A percentile compares a stretch with the other conserved stretches of the same genome.
Evolutionary conservation across 2,329 filamentous ascomycete species (phyloP).

Genomic region (Ilyonectria destructans): DNA sequence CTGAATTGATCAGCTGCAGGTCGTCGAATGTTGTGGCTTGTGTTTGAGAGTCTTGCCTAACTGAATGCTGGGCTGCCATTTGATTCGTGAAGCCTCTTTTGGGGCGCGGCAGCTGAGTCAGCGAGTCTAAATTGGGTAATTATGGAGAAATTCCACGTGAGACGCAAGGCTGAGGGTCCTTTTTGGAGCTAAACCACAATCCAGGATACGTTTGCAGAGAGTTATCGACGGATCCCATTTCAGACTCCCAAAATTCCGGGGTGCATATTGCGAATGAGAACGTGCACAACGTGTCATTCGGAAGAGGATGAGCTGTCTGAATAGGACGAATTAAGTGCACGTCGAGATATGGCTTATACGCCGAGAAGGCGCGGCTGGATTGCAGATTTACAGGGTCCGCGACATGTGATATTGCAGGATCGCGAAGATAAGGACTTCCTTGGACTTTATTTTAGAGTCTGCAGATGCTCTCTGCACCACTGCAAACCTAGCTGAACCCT

Average conservation of each 20-base stretch:
- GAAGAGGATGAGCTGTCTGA: neutral
- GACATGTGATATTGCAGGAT: conserved; percentile 37
- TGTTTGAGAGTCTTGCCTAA: conserved; percentile 21
- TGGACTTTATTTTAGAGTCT: neutral
- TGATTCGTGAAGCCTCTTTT: conserved; percentile 23
- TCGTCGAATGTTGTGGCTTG: neutral
- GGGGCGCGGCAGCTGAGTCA: conserved; percentile 44
- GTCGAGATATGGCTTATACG: conserved; percentile 1
- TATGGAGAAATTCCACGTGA: conserved; percentile 51
- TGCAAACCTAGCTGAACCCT: neutral
- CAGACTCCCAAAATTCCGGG: neutral
- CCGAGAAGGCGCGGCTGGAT: conserved; percentile 34
- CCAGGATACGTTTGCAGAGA: conserved; percentile 18
- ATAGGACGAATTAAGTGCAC: neutral
- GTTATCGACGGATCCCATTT: conserved; percentile 3
- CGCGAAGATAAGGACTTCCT: neutral
- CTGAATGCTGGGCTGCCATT: conserved; percentile 12
- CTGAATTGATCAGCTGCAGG: neutral
- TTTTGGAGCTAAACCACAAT: conserved; percentile 42
- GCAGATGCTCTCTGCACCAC: neutral
- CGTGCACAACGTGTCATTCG: neutral
- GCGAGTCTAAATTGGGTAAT: conserved; percentile 34
- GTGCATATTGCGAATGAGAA: neutral
- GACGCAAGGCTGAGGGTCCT: conserved; percentile 49
- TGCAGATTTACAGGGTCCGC: conserved; percentile 12